Conservation (phyloP, 805 yeast genomes). For the Saccharomyces paradoxus region DNA sequence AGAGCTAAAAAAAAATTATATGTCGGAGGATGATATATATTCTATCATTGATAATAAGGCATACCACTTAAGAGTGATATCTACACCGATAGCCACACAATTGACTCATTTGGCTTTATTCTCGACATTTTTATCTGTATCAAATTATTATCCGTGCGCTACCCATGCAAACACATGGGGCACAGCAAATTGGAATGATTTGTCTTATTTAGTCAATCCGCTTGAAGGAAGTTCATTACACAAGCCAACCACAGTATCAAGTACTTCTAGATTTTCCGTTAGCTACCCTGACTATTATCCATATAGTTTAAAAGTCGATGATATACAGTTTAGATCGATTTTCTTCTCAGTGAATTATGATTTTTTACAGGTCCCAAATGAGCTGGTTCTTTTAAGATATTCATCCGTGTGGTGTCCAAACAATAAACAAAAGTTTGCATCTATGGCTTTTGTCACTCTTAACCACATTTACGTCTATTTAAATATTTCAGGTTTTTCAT, state of each 20-base stretch:
- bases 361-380: constrained; percentile 34
- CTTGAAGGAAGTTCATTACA: constrained; percentile 5
- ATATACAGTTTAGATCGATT: constrained; percentile 67
- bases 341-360: constrained; percentile 43
- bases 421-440: constrained; percentile 60
- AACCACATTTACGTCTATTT: constrained; percentile 53
- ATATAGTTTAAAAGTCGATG: constrained; percentile 45
- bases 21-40: constrained; percentile 13
- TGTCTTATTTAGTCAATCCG: constrained; percentile 28
- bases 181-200: constrained; percentile 72
- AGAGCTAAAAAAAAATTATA: constrained; percentile 19
- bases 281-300: constrained; percentile 60
- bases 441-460: constrained; percentile 56
- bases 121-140: constrained; percentile 48
- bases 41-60: constrained; percentile 17
- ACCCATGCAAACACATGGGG: constrained; percentile 89
- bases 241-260: background rate
- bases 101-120: constrained; percentile 58
- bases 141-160: constrained; percentile 64
- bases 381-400: constrained; percentile 53
- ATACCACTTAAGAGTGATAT: constrained; percentile 30
- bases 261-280: constrained; percentile 2
- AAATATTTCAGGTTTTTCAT: constrained; percentile 63
- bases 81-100: constrained; percentile 65
- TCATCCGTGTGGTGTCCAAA: constrained; percentile 64